These are phyloP conservation scores for Picea engelmannii DNA, from an alignment of 83 land plant genomes.

Conservation along the genomic window DNA sequence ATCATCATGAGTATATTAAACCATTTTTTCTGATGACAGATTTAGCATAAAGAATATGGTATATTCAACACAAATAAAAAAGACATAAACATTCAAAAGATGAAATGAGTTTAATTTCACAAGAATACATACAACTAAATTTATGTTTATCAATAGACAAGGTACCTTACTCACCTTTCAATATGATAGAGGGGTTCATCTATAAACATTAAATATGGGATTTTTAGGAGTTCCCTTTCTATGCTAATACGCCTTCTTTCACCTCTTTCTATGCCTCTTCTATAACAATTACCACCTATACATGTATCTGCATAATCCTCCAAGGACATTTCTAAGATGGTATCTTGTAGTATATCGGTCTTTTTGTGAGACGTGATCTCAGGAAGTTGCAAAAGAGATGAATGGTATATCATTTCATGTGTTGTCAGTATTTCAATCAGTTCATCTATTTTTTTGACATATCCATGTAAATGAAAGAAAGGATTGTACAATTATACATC, in stretches of 20 bases:
- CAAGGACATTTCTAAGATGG: slow-evolving; percentile 86
- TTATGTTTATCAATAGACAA: no score
- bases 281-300: slow-evolving; percentile 82
- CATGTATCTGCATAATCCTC: slow-evolving; percentile 81
- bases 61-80: no score
- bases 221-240: slow-evolving; percentile 82
- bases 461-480: slow-evolving; percentile 47
- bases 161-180: slow-evolving; percentile 60
- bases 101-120: no score
- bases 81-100: no score
- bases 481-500: no score
- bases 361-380: slow-evolving; percentile 44
- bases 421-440: slow-evolving; percentile 88
- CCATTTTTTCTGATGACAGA: no score
- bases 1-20: no score
- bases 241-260: slow-evolving; percentile 88
- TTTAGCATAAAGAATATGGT: no score
- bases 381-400: slow-evolving; percentile 81
- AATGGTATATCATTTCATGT: slow-evolving; percentile 73
- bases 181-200: slow-evolving; percentile 97
- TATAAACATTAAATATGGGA: slow-evolving; percentile 78
- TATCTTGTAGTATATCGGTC: slow-evolving; percentile 69
- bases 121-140: no score
- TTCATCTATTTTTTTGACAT: slow-evolving; percentile 75
- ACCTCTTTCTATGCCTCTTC: slow-evolving; percentile 81